Evolutionary conservation across 2,329 filamentous ascomycete genomes (phyloP).

Genomic region (Aspergillus floridensis): DNA sequence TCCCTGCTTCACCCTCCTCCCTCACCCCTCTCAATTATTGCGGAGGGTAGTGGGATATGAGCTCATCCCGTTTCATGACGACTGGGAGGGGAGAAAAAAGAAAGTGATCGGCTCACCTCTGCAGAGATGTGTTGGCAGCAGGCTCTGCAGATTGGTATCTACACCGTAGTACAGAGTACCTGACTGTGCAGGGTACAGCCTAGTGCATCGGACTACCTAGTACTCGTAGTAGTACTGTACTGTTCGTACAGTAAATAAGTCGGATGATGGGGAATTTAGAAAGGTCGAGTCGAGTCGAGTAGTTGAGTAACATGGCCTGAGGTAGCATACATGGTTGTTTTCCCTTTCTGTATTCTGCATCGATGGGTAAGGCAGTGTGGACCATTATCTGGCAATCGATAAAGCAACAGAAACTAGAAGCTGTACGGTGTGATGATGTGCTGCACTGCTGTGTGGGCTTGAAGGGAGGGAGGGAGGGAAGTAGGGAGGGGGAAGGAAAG

Average conservation of each 20-base stretch:
- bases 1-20: conserved; percentile 1
- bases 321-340: no score
- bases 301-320: no score
- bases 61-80: conserved; percentile 1
- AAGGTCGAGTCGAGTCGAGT: background rate
- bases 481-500: background rate
- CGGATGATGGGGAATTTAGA: background rate
- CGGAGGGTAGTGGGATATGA: conserved; percentile 4
- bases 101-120: conserved; percentile 14
- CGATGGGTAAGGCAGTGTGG: background rate
- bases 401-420: background rate
- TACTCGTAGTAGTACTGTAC: background rate
- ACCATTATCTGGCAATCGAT: background rate
- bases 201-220: background rate
- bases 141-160: conserved; percentile 24
- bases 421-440: background rate
- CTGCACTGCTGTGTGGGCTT: background rate
- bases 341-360: background rate
- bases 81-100: background rate
- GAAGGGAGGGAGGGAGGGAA: background rate
- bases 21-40: background rate
- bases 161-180: conserved; percentile 6
- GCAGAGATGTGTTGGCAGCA: conserved; percentile 30
- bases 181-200: background rate
- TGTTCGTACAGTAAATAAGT: background rate